Percentiles rank a stretch among this genome's conserved stretches.
Evolutionary conservation across 129 eudicot genomes (phyloP).

Genomic region (Flaveria brownii): DNA sequence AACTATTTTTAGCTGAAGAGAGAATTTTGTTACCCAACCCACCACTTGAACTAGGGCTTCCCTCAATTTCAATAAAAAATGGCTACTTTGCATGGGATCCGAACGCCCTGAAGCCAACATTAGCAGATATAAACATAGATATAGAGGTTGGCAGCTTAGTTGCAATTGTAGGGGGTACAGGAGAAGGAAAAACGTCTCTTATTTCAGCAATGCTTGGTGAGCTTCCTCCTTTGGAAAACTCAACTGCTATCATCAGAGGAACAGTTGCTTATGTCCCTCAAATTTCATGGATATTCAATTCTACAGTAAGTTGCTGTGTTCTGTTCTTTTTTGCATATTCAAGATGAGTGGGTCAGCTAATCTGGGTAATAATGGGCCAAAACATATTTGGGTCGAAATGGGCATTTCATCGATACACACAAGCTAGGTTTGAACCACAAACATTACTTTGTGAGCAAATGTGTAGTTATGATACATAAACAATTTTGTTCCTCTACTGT

Average conservation of each 20-base stretch:
- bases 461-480: neutral
- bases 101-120: slow-evolving; percentile 67
- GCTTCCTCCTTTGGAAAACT: slow-evolving; percentile 63
- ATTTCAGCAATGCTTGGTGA: slow-evolving; percentile 97
- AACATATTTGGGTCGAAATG: neutral
- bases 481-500: neutral
- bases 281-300: slow-evolving; percentile 96
- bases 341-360: neutral
- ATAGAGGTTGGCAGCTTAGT: slow-evolving; percentile 83
- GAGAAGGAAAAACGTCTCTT: slow-evolving; percentile 97
- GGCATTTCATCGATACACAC: neutral
- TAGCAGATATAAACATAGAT: slow-evolving; percentile 74
- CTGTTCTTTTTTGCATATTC: slow-evolving; percentile 4
- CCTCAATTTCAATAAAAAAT: slow-evolving; percentile 83
- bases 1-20: slow-evolving; percentile 76
- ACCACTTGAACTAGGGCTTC: slow-evolving; percentile 63
- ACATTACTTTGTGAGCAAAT: neutral
- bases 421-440: neutral
- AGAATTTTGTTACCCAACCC: slow-evolving; percentile 75
- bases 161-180: slow-evolving; percentile 92
- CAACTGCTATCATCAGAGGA: slow-evolving; percentile 76
- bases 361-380: neutral
- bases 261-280: slow-evolving; percentile 90
- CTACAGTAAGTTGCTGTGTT: slow-evolving; percentile 53
- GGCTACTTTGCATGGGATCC: slow-evolving; percentile 93